These are phyloP conservation scores for Myrica gale DNA, from an alignment of 306 rosid species.

Conservation along the genomic window DNA sequence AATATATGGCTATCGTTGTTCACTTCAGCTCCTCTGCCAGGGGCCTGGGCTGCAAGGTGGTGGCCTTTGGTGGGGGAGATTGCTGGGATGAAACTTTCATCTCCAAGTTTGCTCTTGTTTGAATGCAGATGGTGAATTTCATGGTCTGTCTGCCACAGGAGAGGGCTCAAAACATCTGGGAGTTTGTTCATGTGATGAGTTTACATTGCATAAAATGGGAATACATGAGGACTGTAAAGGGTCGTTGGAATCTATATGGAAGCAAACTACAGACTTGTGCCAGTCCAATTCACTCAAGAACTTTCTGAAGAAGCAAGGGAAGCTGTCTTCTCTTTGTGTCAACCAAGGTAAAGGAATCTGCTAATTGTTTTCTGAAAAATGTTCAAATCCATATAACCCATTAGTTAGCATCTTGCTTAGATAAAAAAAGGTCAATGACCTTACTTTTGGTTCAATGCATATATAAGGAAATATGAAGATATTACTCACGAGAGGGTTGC, in stretches of 20 bases:
- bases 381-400: not conserved
- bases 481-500: not conserved
- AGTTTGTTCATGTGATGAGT: slow-evolving; percentile 33
- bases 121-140: slow-evolving; percentile 32
- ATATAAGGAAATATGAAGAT: not conserved
- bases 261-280: slow-evolving; percentile 62
- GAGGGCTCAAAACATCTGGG: slow-evolving; percentile 41
- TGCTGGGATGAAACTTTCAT: slow-evolving; percentile 1
- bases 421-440: not conserved
- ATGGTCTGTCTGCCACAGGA: slow-evolving; percentile 32
- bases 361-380: not conserved
- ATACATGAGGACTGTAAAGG: slow-evolving; percentile 51
- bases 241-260: slow-evolving; percentile 71
- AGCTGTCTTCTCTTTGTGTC: slow-evolving; percentile 56
- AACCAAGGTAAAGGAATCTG: slow-evolving; percentile 38
- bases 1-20: not conserved
- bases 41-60: not conserved
- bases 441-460: not conserved
- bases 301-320: slow-evolving; percentile 77
- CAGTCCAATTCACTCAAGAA: slow-evolving; percentile 56
- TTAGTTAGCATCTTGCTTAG: not conserved
- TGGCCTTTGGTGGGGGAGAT: not conserved
- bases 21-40: not conserved
- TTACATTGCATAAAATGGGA: slow-evolving; percentile 31
- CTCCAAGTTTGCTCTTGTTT: slow-evolving; percentile 26